Conservation (phyloP, 176 grass and related monocot genomes). For the Hyparrhenia diplandra region DNA sequence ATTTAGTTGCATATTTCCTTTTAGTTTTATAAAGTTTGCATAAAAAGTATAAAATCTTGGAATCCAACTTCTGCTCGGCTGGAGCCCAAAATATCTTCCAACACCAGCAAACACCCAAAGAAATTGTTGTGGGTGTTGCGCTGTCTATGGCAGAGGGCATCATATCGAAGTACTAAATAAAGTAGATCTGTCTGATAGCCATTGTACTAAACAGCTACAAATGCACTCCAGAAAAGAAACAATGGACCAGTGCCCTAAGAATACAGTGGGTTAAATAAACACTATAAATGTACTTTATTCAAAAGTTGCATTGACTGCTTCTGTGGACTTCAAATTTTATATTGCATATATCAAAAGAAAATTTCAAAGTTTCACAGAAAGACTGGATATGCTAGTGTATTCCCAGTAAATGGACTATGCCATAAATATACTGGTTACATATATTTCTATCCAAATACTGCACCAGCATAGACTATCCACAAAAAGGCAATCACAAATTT, state of each 20-base stretch:
- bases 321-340: not conserved
- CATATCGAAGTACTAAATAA: not conserved
- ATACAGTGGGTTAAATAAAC: too few species aligned
- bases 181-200: not conserved
- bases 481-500: too few species aligned
- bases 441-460: too few species aligned
- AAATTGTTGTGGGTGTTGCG: not conserved
- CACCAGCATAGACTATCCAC: too few species aligned
- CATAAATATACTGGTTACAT: too few species aligned
- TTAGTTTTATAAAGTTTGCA: not conserved
- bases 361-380: not conserved
- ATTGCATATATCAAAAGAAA: not conserved
- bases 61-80: not conserved
- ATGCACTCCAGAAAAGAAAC: not conserved
- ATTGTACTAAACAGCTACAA: not conserved
- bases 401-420: too few species aligned
- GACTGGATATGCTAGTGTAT: too few species aligned
- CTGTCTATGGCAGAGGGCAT: not conserved
- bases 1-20: not conserved
- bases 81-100: not conserved
- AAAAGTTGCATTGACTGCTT: not conserved
- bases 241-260: not conserved
- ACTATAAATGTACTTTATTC: not conserved
- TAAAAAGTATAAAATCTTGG: not conserved
- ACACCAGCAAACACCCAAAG: not conserved